Conservation (phyloP, 305 asterid genomes). For the Solanum hybrid region DNA sequence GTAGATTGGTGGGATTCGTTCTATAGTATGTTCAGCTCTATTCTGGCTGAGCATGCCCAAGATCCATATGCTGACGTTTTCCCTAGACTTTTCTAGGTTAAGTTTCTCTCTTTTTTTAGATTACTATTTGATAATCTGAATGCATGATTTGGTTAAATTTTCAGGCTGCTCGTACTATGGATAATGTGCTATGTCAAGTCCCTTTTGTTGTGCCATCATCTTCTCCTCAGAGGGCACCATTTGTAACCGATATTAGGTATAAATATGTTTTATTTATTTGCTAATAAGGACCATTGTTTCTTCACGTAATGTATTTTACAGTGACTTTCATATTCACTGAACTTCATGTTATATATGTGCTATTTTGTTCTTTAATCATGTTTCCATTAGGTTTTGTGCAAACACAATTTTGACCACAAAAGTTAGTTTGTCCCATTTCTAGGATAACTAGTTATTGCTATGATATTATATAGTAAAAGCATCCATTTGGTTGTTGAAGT, state of each 20-base stretch:
- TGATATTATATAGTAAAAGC: background rate
- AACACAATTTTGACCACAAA: background rate
- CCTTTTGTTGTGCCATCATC: background rate
- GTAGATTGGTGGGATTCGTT: too few relatives aligned
- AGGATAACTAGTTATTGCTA: background rate
- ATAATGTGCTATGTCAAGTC: background rate
- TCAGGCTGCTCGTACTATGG: background rate
- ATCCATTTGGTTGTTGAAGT: background rate
- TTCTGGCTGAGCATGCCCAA: too few relatives aligned
- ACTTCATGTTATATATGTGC: background rate
- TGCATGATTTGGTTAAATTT: background rate
- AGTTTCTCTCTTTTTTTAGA: too few relatives aligned
- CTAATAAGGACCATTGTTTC: background rate
- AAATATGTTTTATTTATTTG: background rate
- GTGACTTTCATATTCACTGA: background rate
- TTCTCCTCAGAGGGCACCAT: background rate
- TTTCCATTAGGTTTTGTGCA: background rate
- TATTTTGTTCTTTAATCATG: background rate
- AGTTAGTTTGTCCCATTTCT: background rate
- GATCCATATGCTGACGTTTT: too few relatives aligned
- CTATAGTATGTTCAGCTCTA: too few relatives aligned
- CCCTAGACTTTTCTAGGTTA: too few relatives aligned
- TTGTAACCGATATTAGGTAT: slow-evolving; percentile 17
- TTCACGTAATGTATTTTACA: background rate
- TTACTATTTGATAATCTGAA: background rate